Conservation (phyloP, 495 filamentous ascomycete genomes). For the Parathielavia appendiculata region DNA sequence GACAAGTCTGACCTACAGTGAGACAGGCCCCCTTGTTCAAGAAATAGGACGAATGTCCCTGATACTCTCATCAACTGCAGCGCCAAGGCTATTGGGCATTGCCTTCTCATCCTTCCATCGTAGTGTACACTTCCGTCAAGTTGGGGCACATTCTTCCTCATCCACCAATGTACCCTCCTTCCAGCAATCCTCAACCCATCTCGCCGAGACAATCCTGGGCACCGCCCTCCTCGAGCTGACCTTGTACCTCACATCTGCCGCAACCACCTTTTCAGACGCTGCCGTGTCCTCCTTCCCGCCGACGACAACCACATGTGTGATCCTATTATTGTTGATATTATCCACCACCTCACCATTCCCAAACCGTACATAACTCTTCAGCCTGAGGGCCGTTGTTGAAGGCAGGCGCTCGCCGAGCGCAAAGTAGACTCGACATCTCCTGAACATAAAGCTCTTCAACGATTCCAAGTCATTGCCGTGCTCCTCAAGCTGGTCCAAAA, state of each 20-base stretch:
- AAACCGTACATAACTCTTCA: constrained; percentile 54
- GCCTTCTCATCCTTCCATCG: not conserved
- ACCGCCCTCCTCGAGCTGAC: constrained; percentile 46
- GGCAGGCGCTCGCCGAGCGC: constrained; percentile 19
- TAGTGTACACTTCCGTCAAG: constrained; percentile 2
- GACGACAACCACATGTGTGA: constrained; percentile 65
- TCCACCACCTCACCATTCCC: constrained; percentile 53
- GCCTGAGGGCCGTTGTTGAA: constrained; percentile 23
- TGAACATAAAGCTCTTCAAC: constrained; percentile 63
- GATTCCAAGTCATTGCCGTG: constrained; percentile 47
- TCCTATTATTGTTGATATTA: constrained; percentile 40
- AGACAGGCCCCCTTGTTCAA: no score
- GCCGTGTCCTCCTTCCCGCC: constrained; percentile 25
- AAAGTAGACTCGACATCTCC: constrained; percentile 54
- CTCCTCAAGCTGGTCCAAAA: constrained; percentile 52
- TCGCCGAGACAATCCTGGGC: constrained; percentile 63
- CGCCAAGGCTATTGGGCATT: not conserved
- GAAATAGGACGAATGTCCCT: no score
- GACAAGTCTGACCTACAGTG: no score
- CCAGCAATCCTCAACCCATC: constrained; percentile 82
- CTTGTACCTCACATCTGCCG: constrained; percentile 40
- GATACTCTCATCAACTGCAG: not conserved
- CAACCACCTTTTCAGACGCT: constrained; percentile 27
- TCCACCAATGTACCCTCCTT: constrained; percentile 71
- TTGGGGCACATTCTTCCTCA: constrained; percentile 59